Conservation (phyloP, 2,329 filamentous ascomycete genomes). For the Alternaria dauci region DNA sequence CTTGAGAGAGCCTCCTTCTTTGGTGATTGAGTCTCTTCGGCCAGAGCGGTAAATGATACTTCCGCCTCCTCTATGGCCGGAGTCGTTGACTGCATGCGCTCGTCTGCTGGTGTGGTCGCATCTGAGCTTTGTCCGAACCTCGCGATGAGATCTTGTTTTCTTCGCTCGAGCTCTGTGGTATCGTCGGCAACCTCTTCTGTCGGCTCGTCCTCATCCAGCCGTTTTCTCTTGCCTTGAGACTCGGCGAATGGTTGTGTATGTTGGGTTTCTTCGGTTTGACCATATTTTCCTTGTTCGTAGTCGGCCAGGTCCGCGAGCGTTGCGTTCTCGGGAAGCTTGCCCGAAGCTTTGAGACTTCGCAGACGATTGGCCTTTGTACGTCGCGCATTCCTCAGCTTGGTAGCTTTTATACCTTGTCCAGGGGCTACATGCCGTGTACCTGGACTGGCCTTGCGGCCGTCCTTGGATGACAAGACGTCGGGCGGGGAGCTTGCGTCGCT, state of each 20-base stretch:
- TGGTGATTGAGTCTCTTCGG: constrained; percentile 2
- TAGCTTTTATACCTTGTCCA: constrained; percentile 59
- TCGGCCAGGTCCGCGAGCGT: constrained; percentile 60
- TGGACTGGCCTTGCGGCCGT: constrained; percentile 7
- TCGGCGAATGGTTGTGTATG: constrained; percentile 16
- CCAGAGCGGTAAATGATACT: neutral
- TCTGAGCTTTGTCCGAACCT: constrained; percentile 17
- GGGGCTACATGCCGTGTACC: constrained; percentile 49
- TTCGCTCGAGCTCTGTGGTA: constrained; percentile 28
- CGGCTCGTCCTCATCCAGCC: constrained; percentile 31
- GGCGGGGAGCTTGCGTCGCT: constrained; percentile 46
- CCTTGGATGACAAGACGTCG: constrained; percentile 36
- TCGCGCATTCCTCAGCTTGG: constrained; percentile 65
- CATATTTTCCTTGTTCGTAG: constrained; percentile 53
- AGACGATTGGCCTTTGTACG: constrained; percentile 61
- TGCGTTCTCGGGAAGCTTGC: constrained; percentile 60
- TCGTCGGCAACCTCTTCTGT: constrained; percentile 13
- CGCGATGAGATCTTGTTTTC: constrained; percentile 36
- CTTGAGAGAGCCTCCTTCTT: constrained; percentile 26
- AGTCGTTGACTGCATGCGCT: constrained; percentile 1
- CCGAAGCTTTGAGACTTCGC: constrained; percentile 62
- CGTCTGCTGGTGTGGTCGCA: constrained; percentile 3
- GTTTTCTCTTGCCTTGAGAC: constrained; percentile 34
- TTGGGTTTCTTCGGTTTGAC: neutral
- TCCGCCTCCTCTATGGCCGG: neutral